Evolutionary conservation across 2,329 filamentous ascomycete genomes (phyloP), one percentile per base, ranked within the genome.

Genomic region (Monosporascus sp.): DNA sequence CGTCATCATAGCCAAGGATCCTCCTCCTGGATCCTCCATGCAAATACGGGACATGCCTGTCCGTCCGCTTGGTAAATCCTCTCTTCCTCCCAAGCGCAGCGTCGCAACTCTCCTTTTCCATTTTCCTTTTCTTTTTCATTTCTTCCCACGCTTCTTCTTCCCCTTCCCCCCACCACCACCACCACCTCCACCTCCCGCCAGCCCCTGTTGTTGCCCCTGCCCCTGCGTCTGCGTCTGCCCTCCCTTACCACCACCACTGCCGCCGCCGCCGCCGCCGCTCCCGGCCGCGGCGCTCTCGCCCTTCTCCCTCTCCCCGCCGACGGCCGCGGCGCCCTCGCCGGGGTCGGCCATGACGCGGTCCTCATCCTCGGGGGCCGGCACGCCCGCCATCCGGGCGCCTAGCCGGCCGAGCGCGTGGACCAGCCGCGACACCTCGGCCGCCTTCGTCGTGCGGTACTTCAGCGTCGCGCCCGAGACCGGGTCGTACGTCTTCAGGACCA

Each of bases 401-500:
- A 97, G 72, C 53, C 82, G 80, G 1, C 91, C 91, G 58, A 99
- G 71, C 44, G 86, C 83, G 50, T 84, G 82, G 53, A 99, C 82
- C 63, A 99, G 74, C 27, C 94, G 79, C 24, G 88, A 87, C 9
- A 99, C 91, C 73, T 97, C 93, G 20, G 90, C 89, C 20, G 88
- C 90, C 73, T 96, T 96, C 68, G 87, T 87, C 37, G 94, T 99
- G 68, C 84, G 81, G 78, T 97, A 97, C 74, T 97, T 96, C 58
- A 99, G 80, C 56, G 87, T 87, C 54, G 87, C 86, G 65, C 94
- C 94, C 52, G 86, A 88, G 43, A 76, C 76, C 1, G 94, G 88
- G 70, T 97, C 90, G 74, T 86, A 97, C 5, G 94, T 94, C 76
- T 96, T 97, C 56, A 99, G 75, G 4, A 85, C 87, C 50, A 99